Conservation (phyloP, 2,329 filamentous ascomycete species). For the Parastagonospora nodorum region DNA sequence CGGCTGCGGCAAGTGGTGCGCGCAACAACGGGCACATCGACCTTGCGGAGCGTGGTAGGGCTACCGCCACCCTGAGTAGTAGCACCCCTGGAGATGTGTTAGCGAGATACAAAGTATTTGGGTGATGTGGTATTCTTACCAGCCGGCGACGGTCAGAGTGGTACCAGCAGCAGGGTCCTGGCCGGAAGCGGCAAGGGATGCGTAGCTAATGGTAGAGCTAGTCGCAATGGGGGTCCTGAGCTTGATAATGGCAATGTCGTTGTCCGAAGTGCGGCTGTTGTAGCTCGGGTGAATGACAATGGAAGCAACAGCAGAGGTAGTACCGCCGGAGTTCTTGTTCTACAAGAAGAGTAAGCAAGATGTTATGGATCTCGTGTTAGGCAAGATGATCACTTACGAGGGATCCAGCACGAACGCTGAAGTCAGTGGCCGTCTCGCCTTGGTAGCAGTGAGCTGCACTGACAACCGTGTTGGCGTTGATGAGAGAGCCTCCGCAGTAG, state of each 20-base stretch:
- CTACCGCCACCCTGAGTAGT: slow-evolving; percentile 10
- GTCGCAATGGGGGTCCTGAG: slow-evolving; percentile 26
- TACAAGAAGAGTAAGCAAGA: slow-evolving; percentile 1
- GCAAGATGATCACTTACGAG: slow-evolving; percentile 16
- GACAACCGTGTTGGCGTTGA: slow-evolving; percentile 35
- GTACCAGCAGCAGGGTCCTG: slow-evolving; percentile 30
- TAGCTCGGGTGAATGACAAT: slow-evolving; percentile 29
- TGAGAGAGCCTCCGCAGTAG: slow-evolving; percentile 32
- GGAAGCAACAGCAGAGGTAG: slow-evolving; percentile 19
- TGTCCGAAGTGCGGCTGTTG: slow-evolving; percentile 15
- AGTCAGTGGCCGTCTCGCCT: slow-evolving; percentile 12
- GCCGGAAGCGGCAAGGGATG: slow-evolving; percentile 22
- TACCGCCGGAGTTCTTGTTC: slow-evolving; percentile 26
- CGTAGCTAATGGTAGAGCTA: slow-evolving; percentile 31
- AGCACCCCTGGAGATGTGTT: slow-evolving; percentile 19
- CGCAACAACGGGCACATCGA: slow-evolving; percentile 33
- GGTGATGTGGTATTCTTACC: slow-evolving; percentile 13
- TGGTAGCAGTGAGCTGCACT: slow-evolving; percentile 36
- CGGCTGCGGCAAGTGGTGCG: slow-evolving; percentile 25
- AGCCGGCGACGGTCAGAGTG: slow-evolving; percentile 30
- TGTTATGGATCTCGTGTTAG: neutral
- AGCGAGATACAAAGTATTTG: neutral
- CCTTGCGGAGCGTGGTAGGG: slow-evolving; percentile 27
- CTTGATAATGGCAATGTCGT: slow-evolving; percentile 34
- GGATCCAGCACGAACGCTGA: slow-evolving; percentile 28